A percentile compares a stretch with the other conserved stretches of the same genome.
Conservation (phyloP, 1,139 yeast species). For the Geotrichum europaeum region DNA sequence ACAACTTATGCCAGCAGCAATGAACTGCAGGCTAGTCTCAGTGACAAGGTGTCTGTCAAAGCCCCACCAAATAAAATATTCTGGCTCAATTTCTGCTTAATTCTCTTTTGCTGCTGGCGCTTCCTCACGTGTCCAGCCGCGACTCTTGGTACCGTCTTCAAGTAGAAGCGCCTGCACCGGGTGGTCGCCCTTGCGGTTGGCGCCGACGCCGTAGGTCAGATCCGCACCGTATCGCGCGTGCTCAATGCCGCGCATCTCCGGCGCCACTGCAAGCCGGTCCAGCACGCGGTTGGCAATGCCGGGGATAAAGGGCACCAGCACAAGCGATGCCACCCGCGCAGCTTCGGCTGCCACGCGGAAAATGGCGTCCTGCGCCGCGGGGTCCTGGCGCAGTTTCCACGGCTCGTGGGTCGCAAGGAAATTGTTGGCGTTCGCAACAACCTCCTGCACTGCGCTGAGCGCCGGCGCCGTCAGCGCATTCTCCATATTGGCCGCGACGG, state of each 20-base stretch:
- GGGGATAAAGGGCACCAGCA: conserved; percentile 72
- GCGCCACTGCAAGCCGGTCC: conserved; percentile 53
- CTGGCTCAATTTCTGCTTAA: too few relatives aligned
- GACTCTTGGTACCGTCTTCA: background rate
- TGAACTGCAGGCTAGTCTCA: too few relatives aligned
- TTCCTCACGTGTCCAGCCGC: background rate
- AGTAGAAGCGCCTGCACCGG: conserved; percentile 21
- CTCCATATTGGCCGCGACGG: conserved; percentile 42
- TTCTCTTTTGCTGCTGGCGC: background rate
- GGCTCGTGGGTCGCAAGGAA: conserved; percentile 51
- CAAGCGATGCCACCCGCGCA: conserved; percentile 58
- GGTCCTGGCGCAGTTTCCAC: conserved; percentile 40
- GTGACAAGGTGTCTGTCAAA: too few relatives aligned
- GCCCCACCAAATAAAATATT: too few relatives aligned
- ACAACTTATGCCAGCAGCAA: too few relatives aligned
- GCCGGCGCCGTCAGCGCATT: conserved; percentile 56
- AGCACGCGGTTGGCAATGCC: conserved; percentile 51
- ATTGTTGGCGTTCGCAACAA: conserved; percentile 56
- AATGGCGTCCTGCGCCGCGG: conserved; percentile 36
- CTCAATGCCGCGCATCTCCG: conserved; percentile 38
- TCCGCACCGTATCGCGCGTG: conserved; percentile 47
- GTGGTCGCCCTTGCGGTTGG: conserved; percentile 40
- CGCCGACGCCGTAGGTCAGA: conserved; percentile 42
- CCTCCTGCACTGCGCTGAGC: conserved; percentile 52
- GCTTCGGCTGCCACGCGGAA: conserved; percentile 66